A percentile compares a stretch with the other conserved stretches of the same genome.
phyloP scores from a whole-genome alignment of 129 eudicot species.

The Lonicera japonica region DNA sequence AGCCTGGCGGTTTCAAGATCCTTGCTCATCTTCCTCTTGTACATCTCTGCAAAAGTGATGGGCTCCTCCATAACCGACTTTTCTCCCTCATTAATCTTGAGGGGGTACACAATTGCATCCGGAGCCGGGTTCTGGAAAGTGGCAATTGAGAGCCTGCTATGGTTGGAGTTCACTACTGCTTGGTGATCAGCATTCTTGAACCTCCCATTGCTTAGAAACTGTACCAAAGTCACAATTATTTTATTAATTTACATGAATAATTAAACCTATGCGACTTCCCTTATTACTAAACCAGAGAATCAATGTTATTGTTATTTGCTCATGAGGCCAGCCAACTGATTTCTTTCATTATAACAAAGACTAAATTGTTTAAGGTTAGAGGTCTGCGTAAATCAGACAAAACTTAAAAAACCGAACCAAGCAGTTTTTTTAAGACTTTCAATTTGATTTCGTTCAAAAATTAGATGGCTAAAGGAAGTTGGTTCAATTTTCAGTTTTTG shows the following conservation, averaged over 20 bases:
- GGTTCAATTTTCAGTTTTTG: too few relatives aligned
- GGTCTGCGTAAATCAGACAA: too few relatives aligned
- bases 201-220: constrained; percentile 89
- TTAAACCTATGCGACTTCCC: neutral
- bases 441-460: too few relatives aligned
- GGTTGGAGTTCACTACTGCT: constrained; percentile 84
- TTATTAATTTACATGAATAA: too few relatives aligned
- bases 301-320: neutral
- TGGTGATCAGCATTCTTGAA: constrained; percentile 97
- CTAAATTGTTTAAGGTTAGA: too few relatives aligned
- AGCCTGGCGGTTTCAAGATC: constrained; percentile 60
- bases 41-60: constrained; percentile 74
- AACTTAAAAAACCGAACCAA: too few relatives aligned
- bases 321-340: too few relatives aligned
- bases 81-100: constrained; percentile 74
- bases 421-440: too few relatives aligned
- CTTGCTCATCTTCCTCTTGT: constrained; percentile 71
- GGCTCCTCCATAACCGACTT: constrained; percentile 55
- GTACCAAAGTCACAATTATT: neutral
- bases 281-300: neutral
- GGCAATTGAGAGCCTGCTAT: constrained; percentile 69
- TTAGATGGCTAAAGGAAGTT: too few relatives aligned
- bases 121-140: constrained; percentile 94
- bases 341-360: too few relatives aligned
- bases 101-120: constrained; percentile 67